These are phyloP conservation scores for Trapa incisa DNA, from an alignment of 345 rosid genomes.

Conservation along the genomic window DNA sequence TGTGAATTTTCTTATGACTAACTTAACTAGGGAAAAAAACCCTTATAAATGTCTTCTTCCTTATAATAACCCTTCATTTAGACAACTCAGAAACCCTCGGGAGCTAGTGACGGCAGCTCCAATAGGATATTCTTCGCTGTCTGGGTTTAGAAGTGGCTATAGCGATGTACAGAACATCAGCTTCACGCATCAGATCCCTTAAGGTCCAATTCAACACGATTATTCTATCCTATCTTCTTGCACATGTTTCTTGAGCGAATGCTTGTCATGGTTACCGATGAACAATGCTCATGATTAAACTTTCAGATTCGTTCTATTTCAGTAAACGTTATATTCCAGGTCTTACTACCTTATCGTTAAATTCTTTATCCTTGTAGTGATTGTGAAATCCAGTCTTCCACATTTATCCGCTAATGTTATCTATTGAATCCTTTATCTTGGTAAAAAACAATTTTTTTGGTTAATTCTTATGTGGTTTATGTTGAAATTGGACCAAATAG, in stretches of 20 bases:
- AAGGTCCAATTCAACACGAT: constrained; percentile 24
- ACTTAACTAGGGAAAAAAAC: too few relatives aligned
- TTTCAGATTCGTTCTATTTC: background rate
- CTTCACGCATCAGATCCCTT: constrained; percentile 39
- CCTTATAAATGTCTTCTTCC: too few relatives aligned
- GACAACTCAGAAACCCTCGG: background rate
- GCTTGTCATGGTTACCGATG: background rate
- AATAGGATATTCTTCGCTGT: background rate
- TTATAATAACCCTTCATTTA: too few relatives aligned
- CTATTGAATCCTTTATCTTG: background rate
- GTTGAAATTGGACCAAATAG: background rate
- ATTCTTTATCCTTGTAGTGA: background rate
- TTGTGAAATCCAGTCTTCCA: background rate
- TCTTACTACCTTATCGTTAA: background rate
- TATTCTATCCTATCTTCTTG: background rate
- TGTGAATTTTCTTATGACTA: too few relatives aligned
- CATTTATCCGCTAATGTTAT: background rate
- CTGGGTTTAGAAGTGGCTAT: background rate
- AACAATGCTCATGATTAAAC: background rate
- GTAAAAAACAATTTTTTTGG: background rate
- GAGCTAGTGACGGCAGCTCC: background rate
- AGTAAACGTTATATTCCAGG: background rate
- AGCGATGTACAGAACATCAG: constrained; percentile 45
- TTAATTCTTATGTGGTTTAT: background rate
- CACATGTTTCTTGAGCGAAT: constrained; percentile 3